Evolutionary conservation across 352 stramenopile species (phyloP).

Genomic region (Globisporangium mamillatum): DNA sequence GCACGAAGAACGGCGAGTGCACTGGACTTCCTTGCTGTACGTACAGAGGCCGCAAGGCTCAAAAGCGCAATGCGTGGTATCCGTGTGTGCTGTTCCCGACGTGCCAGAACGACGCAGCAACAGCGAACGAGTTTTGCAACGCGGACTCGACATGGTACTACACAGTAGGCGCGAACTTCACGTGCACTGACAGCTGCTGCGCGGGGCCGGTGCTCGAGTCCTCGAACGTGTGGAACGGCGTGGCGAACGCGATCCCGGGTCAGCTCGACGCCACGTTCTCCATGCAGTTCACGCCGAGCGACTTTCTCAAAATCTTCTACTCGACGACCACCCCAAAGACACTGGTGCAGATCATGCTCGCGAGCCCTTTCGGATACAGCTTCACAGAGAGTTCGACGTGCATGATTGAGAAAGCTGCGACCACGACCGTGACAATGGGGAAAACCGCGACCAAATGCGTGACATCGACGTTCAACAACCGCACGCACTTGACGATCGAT

Average conservation of each 20-base stretch:
- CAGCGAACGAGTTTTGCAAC: conserved; percentile 55
- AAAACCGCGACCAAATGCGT: conserved; percentile 38
- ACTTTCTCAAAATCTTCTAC: conserved; percentile 71
- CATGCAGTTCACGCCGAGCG: conserved; percentile 66
- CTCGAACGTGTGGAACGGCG: conserved; percentile 68
- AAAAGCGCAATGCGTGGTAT: conserved; percentile 77
- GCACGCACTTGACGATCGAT: conserved; percentile 65
- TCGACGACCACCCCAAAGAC: conserved; percentile 30
- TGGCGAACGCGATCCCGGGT: conserved; percentile 53
- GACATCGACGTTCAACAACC: conserved; percentile 48
- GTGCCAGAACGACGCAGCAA: conserved; percentile 65
- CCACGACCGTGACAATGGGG: conserved; percentile 7
- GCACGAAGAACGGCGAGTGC: conserved; percentile 64
- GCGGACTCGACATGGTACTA: conserved; percentile 52
- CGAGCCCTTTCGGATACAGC: conserved; percentile 57
- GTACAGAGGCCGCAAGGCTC: conserved; percentile 56
- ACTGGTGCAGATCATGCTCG: conserved; percentile 75
- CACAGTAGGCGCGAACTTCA: conserved; percentile 48
- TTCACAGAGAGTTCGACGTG: conserved; percentile 54
- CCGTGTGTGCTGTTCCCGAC: conserved; percentile 78
- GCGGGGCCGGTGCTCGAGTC: conserved; percentile 60
- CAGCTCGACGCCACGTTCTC: conserved; percentile 76
- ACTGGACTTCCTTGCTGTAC: conserved; percentile 74
- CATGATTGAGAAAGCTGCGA: conserved; percentile 29
- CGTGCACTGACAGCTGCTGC: conserved; percentile 74